These are phyloP conservation scores for Melocanna baccifera DNA, from an alignment of 176 grass and related monocot genomes.

Conservation along the genomic window DNA sequence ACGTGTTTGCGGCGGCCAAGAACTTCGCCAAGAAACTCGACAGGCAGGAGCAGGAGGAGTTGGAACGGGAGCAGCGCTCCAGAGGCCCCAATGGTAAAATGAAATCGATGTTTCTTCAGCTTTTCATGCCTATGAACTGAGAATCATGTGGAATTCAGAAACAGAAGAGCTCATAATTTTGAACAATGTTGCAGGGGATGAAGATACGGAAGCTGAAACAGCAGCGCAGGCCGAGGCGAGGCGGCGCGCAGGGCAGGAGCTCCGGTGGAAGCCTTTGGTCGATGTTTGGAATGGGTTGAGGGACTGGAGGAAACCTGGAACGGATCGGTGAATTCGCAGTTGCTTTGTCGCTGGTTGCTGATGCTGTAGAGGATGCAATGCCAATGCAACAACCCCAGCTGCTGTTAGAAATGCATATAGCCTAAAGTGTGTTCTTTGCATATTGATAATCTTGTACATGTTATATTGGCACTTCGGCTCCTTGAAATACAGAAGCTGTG, in stretches of 20 bases:
- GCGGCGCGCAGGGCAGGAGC: constrained; percentile 26
- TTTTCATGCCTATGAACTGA: constrained; percentile 4
- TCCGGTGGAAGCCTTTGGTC: constrained; percentile 31
- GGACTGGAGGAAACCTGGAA: constrained; percentile 16
- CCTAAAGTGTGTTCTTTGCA: too few species aligned
- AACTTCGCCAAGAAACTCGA: constrained; percentile 35
- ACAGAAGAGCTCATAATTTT: background rate
- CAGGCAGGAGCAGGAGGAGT: constrained; percentile 14
- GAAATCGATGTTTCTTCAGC: background rate
- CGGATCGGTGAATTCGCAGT: background rate
- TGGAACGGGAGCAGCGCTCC: constrained; percentile 6
- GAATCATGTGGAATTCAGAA: background rate
- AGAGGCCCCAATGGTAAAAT: background rate
- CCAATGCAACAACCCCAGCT: background rate
- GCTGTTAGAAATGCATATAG: too few species aligned
- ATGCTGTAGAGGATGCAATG: background rate
- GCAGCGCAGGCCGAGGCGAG: constrained; percentile 50
- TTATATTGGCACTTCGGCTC: too few species aligned
- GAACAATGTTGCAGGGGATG: constrained; percentile 19
- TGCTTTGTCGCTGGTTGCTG: background rate
- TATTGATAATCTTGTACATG: too few species aligned
- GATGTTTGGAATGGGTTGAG: constrained; percentile 37
- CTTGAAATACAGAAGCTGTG: too few species aligned
- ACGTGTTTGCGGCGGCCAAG: constrained; percentile 36
- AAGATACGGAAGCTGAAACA: constrained; percentile 31